Evolutionary conservation across 2,329 filamentous ascomycete genomes (phyloP).

Genomic region (Biscogniauxia sp.): DNA sequence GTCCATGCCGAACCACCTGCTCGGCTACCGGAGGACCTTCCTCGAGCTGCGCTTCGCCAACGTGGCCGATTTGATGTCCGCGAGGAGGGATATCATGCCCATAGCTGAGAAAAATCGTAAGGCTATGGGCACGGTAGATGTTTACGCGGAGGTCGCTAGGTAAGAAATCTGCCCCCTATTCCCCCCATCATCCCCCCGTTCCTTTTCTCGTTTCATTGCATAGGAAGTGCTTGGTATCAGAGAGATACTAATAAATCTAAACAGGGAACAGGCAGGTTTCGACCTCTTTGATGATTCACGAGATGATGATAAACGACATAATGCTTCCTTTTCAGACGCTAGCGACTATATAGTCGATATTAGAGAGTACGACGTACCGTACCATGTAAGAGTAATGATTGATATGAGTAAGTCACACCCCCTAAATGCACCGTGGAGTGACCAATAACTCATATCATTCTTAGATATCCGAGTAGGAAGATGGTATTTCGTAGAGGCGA

Average conservation of each 20-base stretch:
- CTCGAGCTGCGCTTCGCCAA: slow-evolving; percentile 85
- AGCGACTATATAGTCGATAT: slow-evolving; percentile 99
- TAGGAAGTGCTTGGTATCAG: too few relatives aligned
- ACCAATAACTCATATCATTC: slow-evolving; percentile 12
- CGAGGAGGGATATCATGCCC: slow-evolving; percentile 79
- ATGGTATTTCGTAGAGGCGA: slow-evolving; percentile 95
- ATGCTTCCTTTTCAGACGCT: slow-evolving; percentile 74
- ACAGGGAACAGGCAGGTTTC: slow-evolving; percentile 48
- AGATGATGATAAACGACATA: slow-evolving; percentile 76
- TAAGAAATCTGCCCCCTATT: slow-evolving; percentile 51
- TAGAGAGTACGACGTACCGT: slow-evolving; percentile 97
- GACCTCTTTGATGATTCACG: slow-evolving; percentile 92
- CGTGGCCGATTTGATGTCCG: slow-evolving; percentile 80
- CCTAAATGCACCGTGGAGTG: background rate
- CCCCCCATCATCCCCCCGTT: too few relatives aligned
- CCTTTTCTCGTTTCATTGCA: too few relatives aligned
- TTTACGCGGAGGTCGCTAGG: slow-evolving; percentile 94
- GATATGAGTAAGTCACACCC: slow-evolving; percentile 63
- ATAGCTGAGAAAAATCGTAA: slow-evolving; percentile 96
- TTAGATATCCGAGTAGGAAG: slow-evolving; percentile 90
- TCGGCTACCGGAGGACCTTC: slow-evolving; percentile 87
- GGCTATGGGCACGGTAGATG: slow-evolving; percentile 94
- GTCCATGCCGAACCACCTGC: slow-evolving; percentile 89
- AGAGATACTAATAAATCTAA: background rate
- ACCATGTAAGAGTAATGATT: slow-evolving; percentile 98